Evolutionary conservation across 2,329 filamentous ascomycete species (phyloP).

Genomic region (Paracoccidioides lutzii): DNA sequence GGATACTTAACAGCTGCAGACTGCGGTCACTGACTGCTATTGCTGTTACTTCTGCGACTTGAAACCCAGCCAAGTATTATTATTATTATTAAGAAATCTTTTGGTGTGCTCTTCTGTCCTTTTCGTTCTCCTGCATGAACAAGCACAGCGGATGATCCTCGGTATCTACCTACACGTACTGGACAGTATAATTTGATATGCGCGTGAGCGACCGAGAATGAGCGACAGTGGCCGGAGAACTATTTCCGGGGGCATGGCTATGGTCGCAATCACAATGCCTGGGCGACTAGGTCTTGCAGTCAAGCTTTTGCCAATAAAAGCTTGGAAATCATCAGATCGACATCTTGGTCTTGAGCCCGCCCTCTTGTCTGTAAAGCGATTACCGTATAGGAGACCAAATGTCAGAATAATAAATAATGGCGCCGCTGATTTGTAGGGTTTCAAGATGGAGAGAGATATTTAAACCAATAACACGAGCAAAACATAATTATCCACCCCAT

Average conservation of each 20-base stretch:
- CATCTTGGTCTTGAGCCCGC: background rate
- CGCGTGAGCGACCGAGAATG: background rate
- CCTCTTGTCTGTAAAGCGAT: background rate
- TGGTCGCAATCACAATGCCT: background rate
- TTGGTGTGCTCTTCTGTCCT: background rate
- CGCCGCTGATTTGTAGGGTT: no score
- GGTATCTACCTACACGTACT: no score
- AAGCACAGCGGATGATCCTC: no score
- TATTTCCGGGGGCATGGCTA: background rate
- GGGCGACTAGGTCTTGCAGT: background rate
- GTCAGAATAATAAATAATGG: background rate
- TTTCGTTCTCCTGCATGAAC: background rate
- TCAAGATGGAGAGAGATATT: no score
- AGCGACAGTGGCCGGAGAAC: background rate
- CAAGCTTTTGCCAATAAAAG: constrained; percentile 6
- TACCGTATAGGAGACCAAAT: background rate
- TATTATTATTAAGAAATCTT: background rate
- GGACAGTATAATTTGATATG: background rate
- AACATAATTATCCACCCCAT: no score
- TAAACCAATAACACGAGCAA: no score
- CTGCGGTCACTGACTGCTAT: background rate
- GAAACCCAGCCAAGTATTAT: no score
- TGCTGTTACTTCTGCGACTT: background rate
- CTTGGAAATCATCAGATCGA: constrained; percentile 4
- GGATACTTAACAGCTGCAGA: background rate